Evolutionary conservation across 2,329 filamentous ascomycete genomes (phyloP).

Genomic region (Colletotrichum agaves): DNA sequence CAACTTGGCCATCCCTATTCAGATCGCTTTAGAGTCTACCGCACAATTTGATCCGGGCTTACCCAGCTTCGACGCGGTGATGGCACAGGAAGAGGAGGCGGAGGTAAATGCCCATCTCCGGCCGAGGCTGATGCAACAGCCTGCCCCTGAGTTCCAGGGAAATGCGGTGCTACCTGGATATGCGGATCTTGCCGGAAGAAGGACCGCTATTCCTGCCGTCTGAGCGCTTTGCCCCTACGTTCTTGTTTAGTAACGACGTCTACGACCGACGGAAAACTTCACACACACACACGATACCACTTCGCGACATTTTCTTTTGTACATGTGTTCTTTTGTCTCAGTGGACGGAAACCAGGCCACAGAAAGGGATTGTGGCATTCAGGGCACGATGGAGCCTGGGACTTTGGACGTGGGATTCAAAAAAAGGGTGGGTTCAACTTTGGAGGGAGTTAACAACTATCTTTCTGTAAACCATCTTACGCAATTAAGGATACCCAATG

Average conservation of each 20-base stretch:
- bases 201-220: slow-evolving; percentile 7
- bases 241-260: slow-evolving; percentile 8
- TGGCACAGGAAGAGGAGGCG: slow-evolving; percentile 54
- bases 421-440: not conserved
- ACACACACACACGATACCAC: slow-evolving; percentile 14
- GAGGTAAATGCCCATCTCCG: slow-evolving; percentile 56
- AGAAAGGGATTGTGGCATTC: not conserved
- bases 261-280: slow-evolving; percentile 13
- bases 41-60: slow-evolving; percentile 46
- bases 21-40: slow-evolving; percentile 58
- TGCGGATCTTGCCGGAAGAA: slow-evolving; percentile 42
- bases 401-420: not conserved
- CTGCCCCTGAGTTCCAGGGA: slow-evolving; percentile 46
- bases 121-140: slow-evolving; percentile 52
- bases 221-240: not conserved
- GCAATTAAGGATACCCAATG: slow-evolving; percentile 28
- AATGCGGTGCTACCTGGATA: slow-evolving; percentile 53
- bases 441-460: not conserved
- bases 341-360: not conserved
- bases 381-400: not conserved
- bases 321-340: not conserved
- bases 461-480: slow-evolving; percentile 1
- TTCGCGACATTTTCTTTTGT: slow-evolving; percentile 12
- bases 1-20: slow-evolving; percentile 60
- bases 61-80: slow-evolving; percentile 62